Percentiles rank a stretch among this genome's conserved stretches.
These are phyloP conservation scores for Ogataea polymorpha DNA, from an alignment of 805 yeast genomes.

Conservation along the genomic window DNA sequence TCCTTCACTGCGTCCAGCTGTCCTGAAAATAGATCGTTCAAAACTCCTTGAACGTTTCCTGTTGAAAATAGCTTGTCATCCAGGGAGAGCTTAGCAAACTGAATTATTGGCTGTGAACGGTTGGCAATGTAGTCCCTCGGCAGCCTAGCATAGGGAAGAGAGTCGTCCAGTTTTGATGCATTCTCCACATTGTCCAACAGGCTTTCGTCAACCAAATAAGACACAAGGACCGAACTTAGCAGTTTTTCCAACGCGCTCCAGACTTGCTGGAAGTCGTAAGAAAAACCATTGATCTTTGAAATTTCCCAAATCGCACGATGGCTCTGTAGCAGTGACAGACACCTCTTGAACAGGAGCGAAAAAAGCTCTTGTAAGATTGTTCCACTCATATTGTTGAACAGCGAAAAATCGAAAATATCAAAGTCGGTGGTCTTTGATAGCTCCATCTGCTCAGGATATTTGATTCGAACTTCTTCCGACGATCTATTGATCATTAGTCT, in stretches of 20 bases:
- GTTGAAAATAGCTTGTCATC: slow-evolving; percentile 31
- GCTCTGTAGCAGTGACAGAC: slow-evolving; percentile 61
- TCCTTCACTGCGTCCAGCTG: slow-evolving; percentile 24
- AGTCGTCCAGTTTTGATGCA: slow-evolving; percentile 13
- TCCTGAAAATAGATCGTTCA: slow-evolving; percentile 73
- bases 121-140: slow-evolving; percentile 22
- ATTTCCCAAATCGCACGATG: slow-evolving; percentile 67
- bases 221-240: slow-evolving; percentile 35
- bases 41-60: slow-evolving; percentile 38
- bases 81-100: slow-evolving; percentile 32
- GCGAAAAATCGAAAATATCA: slow-evolving; percentile 17
- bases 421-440: slow-evolving; percentile 16
- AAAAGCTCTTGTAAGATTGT: slow-evolving; percentile 66
- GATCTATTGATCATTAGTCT: slow-evolving; percentile 60
- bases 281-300: slow-evolving; percentile 29
- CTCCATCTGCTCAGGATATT: slow-evolving; percentile 39
- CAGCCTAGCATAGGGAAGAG: slow-evolving; percentile 22
- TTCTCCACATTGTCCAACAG: slow-evolving; percentile 24
- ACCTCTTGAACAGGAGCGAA: slow-evolving; percentile 62
- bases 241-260: slow-evolving; percentile 45
- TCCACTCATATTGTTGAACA: slow-evolving; percentile 28
- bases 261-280: slow-evolving; percentile 31
- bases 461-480: slow-evolving; percentile 60
- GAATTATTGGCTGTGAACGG: slow-evolving; percentile 32
- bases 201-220: slow-evolving; percentile 37